These are phyloP conservation scores for Hymenoscyphus scutula DNA, from an alignment of 2,329 filamentous ascomycete species.

Conservation along the genomic window DNA sequence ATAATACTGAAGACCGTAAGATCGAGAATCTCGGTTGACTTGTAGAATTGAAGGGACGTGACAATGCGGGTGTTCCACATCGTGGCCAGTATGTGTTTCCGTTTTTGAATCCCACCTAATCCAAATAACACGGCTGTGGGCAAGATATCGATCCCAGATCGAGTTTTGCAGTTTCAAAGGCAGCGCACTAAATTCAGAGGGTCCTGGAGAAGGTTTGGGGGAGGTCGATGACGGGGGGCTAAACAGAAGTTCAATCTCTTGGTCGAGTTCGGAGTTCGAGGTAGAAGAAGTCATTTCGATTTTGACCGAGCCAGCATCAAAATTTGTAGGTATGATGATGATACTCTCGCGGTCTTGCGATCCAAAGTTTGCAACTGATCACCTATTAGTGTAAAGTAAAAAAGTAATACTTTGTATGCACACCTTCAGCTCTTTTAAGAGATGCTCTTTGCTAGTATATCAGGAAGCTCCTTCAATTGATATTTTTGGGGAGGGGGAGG, in stretches of 20 bases:
- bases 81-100: neutral
- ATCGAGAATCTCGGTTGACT: neutral
- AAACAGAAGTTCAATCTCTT: neutral
- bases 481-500: no score
- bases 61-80: neutral
- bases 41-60: neutral
- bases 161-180: neutral
- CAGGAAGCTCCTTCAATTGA: no score
- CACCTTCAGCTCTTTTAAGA: no score
- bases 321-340: neutral
- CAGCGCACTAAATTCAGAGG: neutral
- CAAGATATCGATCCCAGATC: neutral
- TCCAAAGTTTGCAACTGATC: no score
- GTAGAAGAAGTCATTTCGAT: neutral
- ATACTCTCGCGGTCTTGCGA: neutral
- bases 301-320: neutral
- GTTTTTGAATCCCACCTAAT: neutral
- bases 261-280: neutral
- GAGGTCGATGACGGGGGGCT: neutral
- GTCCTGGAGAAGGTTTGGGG: neutral
- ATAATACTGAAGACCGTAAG: neutral
- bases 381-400: no score
- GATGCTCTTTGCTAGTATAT: no score
- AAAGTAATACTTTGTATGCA: no score
- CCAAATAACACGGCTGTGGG: neutral